These are phyloP conservation scores for Coniochaeta sp. DNA, from an alignment of 2,329 filamentous ascomycete genomes.

Conservation along the genomic window DNA sequence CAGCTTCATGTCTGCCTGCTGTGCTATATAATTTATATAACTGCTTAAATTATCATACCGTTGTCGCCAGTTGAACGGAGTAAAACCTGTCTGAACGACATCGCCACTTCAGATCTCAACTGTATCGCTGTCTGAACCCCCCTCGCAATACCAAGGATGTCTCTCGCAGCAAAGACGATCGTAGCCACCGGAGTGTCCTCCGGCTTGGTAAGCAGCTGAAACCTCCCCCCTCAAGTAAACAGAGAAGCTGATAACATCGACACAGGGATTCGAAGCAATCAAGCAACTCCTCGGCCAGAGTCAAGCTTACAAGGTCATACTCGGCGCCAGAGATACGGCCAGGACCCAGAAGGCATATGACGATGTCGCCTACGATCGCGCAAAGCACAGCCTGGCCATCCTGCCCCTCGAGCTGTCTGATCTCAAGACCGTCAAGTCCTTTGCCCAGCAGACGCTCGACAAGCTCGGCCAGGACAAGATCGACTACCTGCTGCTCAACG, in stretches of 20 bases:
- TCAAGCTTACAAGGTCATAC: slow-evolving; percentile 38
- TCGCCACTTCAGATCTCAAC: not conserved
- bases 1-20: too few species aligned
- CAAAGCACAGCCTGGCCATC: slow-evolving; percentile 31
- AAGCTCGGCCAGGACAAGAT: slow-evolving; percentile 31
- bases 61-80: not conserved
- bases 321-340: slow-evolving; percentile 39
- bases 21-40: too few species aligned
- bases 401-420: slow-evolving; percentile 41
- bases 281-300: slow-evolving; percentile 38
- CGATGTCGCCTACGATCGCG: slow-evolving; percentile 30
- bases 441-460: slow-evolving; percentile 34
- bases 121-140: not conserved
- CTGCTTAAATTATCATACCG: too few species aligned
- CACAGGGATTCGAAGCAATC: slow-evolving; percentile 43
- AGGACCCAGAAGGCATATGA: slow-evolving; percentile 32
- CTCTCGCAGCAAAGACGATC: slow-evolving; percentile 31
- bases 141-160: slow-evolving; percentile 3
- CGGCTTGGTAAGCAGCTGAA: slow-evolving; percentile 31
- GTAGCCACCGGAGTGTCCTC: slow-evolving; percentile 43
- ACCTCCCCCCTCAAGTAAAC: not conserved
- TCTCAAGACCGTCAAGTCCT: slow-evolving; percentile 34
- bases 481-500: slow-evolving; percentile 43
- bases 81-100: too few species aligned
- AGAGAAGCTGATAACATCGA: not conserved